Conservation (phyloP, 2,329 filamentous ascomycete genomes). For the Trichoderma harzianum region DNA sequence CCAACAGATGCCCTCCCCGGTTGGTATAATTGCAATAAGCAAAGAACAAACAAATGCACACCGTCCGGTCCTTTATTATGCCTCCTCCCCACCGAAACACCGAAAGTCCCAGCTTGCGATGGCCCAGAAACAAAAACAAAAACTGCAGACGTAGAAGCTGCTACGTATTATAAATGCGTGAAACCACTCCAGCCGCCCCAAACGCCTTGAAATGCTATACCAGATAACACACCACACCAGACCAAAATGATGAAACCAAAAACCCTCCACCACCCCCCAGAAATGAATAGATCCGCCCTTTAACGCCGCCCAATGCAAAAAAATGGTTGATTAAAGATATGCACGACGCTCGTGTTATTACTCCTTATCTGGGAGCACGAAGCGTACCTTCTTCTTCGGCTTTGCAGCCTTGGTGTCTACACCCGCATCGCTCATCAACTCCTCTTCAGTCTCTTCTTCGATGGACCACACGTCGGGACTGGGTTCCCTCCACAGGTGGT, state of each 20-base stretch:
- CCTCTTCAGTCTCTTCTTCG: conserved; percentile 56
- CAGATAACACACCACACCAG: background rate
- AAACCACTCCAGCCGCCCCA: background rate
- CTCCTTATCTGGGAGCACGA: conserved; percentile 47
- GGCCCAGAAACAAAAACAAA: background rate
- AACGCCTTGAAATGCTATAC: conserved; percentile 8
- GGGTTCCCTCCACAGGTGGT: conserved; percentile 52
- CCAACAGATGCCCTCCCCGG: background rate
- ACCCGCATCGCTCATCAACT: conserved; percentile 37
- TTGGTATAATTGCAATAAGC: background rate
- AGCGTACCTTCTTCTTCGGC: conserved; percentile 55
- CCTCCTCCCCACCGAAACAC: background rate
- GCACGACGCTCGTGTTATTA: conserved; percentile 14
- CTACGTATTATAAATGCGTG: background rate
- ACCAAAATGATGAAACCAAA: conserved; percentile 13
- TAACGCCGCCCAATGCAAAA: conserved; percentile 27
- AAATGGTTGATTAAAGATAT: background rate
- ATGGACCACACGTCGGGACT: conserved; percentile 60
- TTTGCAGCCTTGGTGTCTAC: conserved; percentile 42
- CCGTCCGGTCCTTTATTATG: background rate
- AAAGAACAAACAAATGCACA: background rate
- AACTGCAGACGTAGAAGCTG: background rate
- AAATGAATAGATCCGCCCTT: background rate
- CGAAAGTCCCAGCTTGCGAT: background rate
- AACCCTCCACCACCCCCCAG: background rate